A percentile compares a stretch with the other conserved stretches of the same genome.
Evolutionary conservation across 768 basidiomycete species (phyloP).

Genomic region (Xerocomus spinulosus): DNA sequence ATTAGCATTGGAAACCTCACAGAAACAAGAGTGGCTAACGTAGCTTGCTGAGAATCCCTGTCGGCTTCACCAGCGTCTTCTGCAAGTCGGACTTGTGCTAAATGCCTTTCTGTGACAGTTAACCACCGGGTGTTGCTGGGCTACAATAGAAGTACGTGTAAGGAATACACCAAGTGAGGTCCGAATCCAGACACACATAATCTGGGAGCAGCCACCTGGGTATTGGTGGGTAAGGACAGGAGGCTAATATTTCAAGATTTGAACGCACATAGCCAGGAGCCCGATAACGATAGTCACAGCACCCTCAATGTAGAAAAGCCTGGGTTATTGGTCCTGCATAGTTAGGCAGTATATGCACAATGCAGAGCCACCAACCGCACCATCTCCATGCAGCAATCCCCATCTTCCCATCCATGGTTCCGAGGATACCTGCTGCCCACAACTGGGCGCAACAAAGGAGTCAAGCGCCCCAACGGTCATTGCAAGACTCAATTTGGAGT

Average conservation of each 20-base stretch:
- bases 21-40: conserved; percentile 32
- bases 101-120: conserved; percentile 40
- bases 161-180: not conserved
- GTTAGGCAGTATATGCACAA: not conserved
- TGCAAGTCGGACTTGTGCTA: conserved; percentile 61
- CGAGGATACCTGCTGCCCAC: conserved; percentile 69
- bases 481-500: not conserved
- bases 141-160: conserved; percentile 29
- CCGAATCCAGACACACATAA: conserved; percentile 38
- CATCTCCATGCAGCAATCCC: conserved; percentile 73
- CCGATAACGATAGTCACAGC: conserved; percentile 59
- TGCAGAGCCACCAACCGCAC: conserved; percentile 27
- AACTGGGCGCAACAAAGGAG: conserved; percentile 34
- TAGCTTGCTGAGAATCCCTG: conserved; percentile 49
- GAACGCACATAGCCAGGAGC: conserved; percentile 45
- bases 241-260: not conserved
- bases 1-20: not conserved
- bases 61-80: conserved; percentile 70
- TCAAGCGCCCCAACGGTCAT: not conserved
- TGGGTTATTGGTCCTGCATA: conserved; percentile 19
- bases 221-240: not conserved
- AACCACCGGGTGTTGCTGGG: conserved; percentile 63
- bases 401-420: conserved; percentile 59
- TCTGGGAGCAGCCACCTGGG: conserved; percentile 56
- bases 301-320: conserved; percentile 74